These are phyloP conservation scores for Alternaria sp. DNA, from an alignment of 2,329 filamentous ascomycete genomes.

Conservation along the genomic window DNA sequence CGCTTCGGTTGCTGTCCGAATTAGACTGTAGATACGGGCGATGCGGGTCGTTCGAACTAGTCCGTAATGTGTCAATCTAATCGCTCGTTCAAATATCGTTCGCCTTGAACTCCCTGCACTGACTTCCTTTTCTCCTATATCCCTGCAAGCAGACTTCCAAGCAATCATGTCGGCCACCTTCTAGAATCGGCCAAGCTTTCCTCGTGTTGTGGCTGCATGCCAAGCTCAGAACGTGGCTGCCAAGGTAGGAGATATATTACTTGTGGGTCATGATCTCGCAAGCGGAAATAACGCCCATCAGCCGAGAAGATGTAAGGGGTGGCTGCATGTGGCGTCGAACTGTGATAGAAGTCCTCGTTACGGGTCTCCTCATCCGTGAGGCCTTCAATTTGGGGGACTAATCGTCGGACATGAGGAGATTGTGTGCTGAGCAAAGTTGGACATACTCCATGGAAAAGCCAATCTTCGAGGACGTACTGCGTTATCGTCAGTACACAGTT, in stretches of 20 bases:
- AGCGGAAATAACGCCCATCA: background rate
- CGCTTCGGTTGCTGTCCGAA: background rate
- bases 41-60: background rate
- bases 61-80: background rate
- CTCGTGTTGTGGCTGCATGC: background rate
- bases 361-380: background rate
- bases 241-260: background rate
- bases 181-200: background rate
- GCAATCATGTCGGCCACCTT: background rate
- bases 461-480: background rate
- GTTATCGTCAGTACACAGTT: background rate
- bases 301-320: background rate
- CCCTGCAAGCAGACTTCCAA: background rate
- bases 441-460: fast-evolving
- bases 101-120: background rate
- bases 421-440: background rate
- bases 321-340: background rate
- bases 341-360: background rate
- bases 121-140: background rate
- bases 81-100: background rate
- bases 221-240: background rate
- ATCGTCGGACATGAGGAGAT: background rate
- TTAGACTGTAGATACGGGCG: background rate
- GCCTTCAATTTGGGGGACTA: background rate
- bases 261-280: background rate